A percentile compares a stretch with the other conserved stretches of the same genome.
Evolutionary conservation across 2,329 filamentous ascomycete genomes (phyloP).

Genomic region (Didymellaceae sp.): DNA sequence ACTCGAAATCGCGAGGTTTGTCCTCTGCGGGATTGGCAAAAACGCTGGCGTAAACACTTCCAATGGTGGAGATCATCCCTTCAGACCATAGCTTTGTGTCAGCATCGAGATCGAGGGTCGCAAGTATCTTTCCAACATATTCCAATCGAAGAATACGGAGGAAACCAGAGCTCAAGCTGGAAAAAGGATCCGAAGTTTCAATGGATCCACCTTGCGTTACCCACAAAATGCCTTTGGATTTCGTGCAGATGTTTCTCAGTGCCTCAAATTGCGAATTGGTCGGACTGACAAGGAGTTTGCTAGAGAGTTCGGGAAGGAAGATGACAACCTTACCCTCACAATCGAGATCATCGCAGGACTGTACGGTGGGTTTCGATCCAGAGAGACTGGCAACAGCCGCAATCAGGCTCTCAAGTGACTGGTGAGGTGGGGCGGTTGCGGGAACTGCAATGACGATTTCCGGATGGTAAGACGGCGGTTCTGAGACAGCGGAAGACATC

Average conservation of each 20-base stretch:
- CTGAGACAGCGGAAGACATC: background rate
- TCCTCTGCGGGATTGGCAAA: background rate
- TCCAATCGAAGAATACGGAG: slow-evolving; percentile 4
- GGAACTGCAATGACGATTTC: slow-evolving; percentile 2
- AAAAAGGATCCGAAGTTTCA: slow-evolving; percentile 2
- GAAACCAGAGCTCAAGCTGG: background rate
- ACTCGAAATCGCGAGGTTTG: slow-evolving; percentile 2
- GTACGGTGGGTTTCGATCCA: background rate
- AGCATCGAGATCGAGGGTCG: background rate
- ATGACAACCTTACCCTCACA: slow-evolving; percentile 5
- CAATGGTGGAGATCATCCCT: background rate
- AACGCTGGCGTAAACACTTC: slow-evolving; percentile 1
- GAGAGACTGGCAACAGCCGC: background rate
- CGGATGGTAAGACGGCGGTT: background rate
- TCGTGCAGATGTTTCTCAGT: slow-evolving; percentile 3
- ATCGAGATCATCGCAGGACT: slow-evolving; percentile 4
- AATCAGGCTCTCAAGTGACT: background rate
- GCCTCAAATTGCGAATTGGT: slow-evolving; percentile 5
- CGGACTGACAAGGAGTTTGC: background rate
- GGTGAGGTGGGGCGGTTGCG: background rate
- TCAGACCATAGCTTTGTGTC: background rate
- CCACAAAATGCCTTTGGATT: slow-evolving; percentile 5
- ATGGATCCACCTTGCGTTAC: slow-evolving; percentile 1
- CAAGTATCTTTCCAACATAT: slow-evolving; percentile 3
- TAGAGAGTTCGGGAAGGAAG: slow-evolving; percentile 3